Conservation (phyloP, 208 protist genomes). For the Wallacemonas sp. region DNA sequence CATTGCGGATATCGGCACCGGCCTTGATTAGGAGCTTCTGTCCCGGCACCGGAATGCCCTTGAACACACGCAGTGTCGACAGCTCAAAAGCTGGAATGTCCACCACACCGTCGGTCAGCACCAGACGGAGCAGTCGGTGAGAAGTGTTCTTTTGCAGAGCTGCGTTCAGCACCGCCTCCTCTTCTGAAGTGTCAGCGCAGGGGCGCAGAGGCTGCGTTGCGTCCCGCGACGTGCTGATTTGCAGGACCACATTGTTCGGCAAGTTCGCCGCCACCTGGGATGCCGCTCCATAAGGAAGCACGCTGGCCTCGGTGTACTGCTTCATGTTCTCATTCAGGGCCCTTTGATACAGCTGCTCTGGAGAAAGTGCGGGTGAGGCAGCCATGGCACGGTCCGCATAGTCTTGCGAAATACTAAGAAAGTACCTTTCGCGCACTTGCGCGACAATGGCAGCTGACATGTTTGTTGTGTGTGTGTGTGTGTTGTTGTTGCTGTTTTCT, state of each 20-base stretch:
- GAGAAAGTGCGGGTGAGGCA: conserved; percentile 25
- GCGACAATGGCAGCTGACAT: conserved; percentile 10
- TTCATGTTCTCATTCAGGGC: conserved; percentile 64
- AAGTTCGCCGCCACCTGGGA: conserved; percentile 45
- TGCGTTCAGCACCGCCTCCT: conserved; percentile 47
- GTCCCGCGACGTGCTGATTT: conserved; percentile 74
- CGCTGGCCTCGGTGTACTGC: conserved; percentile 49
- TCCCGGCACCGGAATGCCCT: conserved; percentile 66
- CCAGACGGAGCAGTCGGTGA: conserved; percentile 65
- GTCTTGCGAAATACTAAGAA: conserved; percentile 51
- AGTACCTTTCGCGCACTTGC: conserved; percentile 21
- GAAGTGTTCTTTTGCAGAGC: conserved; percentile 49
- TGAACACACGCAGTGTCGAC: conserved; percentile 60
- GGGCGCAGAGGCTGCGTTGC: conserved; percentile 80
- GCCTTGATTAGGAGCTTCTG: conserved; percentile 75
- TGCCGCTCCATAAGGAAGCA: conserved; percentile 57
- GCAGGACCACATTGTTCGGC: conserved; percentile 56
- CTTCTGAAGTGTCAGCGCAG: conserved; percentile 56
- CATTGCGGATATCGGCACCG: conserved; percentile 66
- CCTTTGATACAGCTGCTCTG: conserved; percentile 47
- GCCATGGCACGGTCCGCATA: conserved; percentile 52
- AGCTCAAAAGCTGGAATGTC: conserved; percentile 79
- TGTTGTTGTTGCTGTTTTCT: no score
- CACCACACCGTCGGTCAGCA: conserved; percentile 65
- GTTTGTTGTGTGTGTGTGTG: no score